Evolutionary conservation across 2,329 filamentous ascomycete genomes (phyloP), one percentile per base, ranked within the genome.

Genomic region (Claviceps purpurea): DNA sequence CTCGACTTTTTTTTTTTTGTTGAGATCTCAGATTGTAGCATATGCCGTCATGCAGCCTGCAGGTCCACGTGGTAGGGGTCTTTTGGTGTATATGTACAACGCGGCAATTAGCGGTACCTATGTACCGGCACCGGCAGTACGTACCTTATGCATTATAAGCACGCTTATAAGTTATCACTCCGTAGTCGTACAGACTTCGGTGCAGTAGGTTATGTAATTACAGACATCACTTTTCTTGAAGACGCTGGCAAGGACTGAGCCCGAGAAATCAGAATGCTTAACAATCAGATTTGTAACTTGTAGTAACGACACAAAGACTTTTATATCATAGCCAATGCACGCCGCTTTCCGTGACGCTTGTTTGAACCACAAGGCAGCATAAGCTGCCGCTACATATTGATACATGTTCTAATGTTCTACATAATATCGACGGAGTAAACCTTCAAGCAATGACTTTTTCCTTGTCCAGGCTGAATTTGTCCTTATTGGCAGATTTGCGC

Each of bases 401-500:
- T 55, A 48, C 42, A 47, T 50, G 37, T 47, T 54, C 50, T 52
- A 52, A 47, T 50, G 37, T 47, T 54, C 50, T 52, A 52, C 40
- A 50, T 34, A 41, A 18, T n/a, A n/a, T 39, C 41, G 37, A 4
- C 26, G 11, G 16, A 39, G 4, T 22, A 30, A 16, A 24, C 18
- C 40, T 49, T 61, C 64, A 76, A 45, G 66, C 70, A 64, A 70
- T 55, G 2, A 66, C 67, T 68, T 76, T 77, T 56, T 72, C 65
- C 20, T 6, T 24, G 30, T 34, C 30, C 54, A 73, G 71, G 45
- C 64, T 68, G 41, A 66, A 53, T 16, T 64, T 61, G 41, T 47
- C 20, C 30, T 64, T 64, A 26, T 55, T 59, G 7, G 58, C 58
- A 47, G 56, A 57, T 56, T 61, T 68, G 56, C 60, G 68, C 22